Evolutionary conservation across 805 yeast species (phyloP).

Genomic region (Cyberlindnera americana): DNA sequence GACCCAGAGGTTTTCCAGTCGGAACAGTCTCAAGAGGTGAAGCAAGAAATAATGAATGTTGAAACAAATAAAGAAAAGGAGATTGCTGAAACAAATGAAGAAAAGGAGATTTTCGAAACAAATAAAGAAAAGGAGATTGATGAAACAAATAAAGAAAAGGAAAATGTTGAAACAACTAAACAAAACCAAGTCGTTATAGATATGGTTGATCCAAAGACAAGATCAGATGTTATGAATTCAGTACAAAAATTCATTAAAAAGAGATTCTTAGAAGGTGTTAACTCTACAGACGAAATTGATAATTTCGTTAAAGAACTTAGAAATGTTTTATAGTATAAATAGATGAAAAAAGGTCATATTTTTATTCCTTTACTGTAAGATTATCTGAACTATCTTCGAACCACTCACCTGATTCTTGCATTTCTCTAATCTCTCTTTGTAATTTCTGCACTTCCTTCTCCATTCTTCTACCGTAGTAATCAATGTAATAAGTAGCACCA

Average conservation of each 20-base stretch:
- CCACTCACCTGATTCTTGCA: constrained; percentile 38
- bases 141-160: no score
- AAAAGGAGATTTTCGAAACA: no score
- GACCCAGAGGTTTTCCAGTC: constrained; percentile 1
- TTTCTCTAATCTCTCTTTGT: constrained; percentile 63
- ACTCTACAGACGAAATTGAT: neutral
- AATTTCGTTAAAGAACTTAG: neutral
- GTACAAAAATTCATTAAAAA: neutral
- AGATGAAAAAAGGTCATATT: neutral
- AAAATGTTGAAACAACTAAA: no score
- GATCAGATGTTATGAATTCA: neutral
- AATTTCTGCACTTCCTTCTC: constrained; percentile 79
- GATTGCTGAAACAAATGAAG: neutral
- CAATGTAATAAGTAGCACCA: constrained; percentile 94
- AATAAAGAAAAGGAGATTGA: no score
- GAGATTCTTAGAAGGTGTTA: neutral
- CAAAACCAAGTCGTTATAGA: no score
- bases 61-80: neutral
- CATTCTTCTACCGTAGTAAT: constrained; percentile 84
- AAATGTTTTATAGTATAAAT: neutral
- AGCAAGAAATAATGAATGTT: no score
- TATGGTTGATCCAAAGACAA: no score
- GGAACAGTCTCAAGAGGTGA: neutral
- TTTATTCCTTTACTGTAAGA: neutral
- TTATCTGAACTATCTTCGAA: constrained; percentile 17